Evolutionary conservation across 108 stramenopile genomes (phyloP), one percentile per base, ranked within the genome.

Genomic region (Cyclotella atomus): DNA sequence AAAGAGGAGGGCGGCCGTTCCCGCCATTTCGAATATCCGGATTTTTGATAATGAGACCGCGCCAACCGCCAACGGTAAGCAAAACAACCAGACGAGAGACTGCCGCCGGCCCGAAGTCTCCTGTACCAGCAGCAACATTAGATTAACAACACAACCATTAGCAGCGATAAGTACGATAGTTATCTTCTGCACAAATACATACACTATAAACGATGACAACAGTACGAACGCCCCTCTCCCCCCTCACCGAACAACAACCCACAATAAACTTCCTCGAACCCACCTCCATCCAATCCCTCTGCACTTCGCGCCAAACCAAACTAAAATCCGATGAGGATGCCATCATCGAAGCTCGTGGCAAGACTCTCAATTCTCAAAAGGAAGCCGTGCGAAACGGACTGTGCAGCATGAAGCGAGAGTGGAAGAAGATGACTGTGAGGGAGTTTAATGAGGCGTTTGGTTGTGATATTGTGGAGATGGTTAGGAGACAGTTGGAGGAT

Each of bases 371-470:
- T 30, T 24, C 68, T 9, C 77, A 78, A 49, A 70, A 78, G 49
- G 54, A 70, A 28, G 30, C 24, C 0, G 30, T 78, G 14, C 25
- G 70, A 4, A 49, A 59, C 25, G 77, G 77, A 36, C 55, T 78
- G 23, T 78, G 68, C 34, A 88, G 80, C 29, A 65, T 92, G 20
- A 78, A 79, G 14, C 85, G 83, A 55, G 56, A 80, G 10, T 64
- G 84, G 25, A 85, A 84, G 52, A 70, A 83, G 61, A 79, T 90
- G 85, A 76, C 89, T 10, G 79, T 92, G 23, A 62, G 67, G 63
- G 91, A 92, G 23, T 92, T 90, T 55, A 88, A 92, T 71, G 55
- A 60, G 15, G 32, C 71, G 36, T 85, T 88, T 68, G 63, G 67
- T 29, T 88, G 87, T 38, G 83, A 88, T 73, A 43, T 91, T 6